Conservation (phyloP, 306 rosid genomes). For the Chamaecrista fasciculata region DNA sequence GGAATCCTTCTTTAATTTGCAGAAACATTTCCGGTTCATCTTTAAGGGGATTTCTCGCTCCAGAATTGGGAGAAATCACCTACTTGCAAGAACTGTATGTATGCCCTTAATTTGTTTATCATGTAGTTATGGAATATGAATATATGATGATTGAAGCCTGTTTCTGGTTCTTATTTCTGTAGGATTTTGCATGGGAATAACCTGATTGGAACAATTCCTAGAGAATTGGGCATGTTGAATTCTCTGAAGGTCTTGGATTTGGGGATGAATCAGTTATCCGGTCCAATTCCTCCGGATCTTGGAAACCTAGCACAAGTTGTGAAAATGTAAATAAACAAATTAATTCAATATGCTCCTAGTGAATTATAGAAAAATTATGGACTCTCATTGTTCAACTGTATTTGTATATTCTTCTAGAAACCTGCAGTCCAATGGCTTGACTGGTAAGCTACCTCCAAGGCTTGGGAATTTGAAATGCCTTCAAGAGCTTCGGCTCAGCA, state of each 20-base stretch:
- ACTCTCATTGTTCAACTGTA: conserved; percentile 27
- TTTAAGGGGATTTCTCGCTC: conserved; percentile 69
- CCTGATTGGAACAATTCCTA: conserved; percentile 76
- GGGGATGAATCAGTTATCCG: conserved; percentile 77
- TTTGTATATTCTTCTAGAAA: conserved; percentile 56
- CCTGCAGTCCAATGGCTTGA: conserved; percentile 77
- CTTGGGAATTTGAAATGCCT: conserved; percentile 75
- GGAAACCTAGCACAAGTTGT: conserved; percentile 57
- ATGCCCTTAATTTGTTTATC: conserved; percentile 38
- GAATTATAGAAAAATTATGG: not conserved
- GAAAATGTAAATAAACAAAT: conserved; percentile 58
- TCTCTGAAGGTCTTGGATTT: conserved; percentile 74
- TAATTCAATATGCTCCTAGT: conserved; percentile 25
- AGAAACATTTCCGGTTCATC: conserved; percentile 81
- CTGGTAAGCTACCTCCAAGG: conserved; percentile 66
- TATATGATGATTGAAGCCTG: conserved; percentile 25
- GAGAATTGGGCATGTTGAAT: conserved; percentile 66
- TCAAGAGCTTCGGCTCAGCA: conserved; percentile 74
- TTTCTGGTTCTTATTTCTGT: conserved; percentile 31
- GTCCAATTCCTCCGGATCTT: conserved; percentile 83
- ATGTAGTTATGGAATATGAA: conserved; percentile 4
- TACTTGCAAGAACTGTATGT: conserved; percentile 85
- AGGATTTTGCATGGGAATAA: conserved; percentile 78
- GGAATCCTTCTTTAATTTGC: conserved; percentile 42
- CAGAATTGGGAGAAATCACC: conserved; percentile 75